phyloP scores from a whole-genome alignment of 345 rosid species.

The Kernera saxatilis region DNA sequence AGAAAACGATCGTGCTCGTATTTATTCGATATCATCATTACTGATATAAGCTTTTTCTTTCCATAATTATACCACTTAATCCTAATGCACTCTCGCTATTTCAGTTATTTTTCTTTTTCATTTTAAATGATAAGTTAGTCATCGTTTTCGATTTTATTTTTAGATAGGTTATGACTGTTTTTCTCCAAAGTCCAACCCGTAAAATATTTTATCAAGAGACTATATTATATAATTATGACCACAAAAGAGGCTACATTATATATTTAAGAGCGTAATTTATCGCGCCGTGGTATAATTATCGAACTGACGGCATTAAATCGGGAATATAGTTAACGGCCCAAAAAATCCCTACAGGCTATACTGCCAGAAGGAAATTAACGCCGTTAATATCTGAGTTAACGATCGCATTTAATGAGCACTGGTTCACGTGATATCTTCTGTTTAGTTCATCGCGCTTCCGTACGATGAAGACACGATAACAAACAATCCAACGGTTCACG shows the following conservation, averaged over 20 bases:
- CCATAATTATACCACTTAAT: constrained; percentile 19
- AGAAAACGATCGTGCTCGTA: constrained; percentile 13
- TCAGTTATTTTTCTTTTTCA: background rate
- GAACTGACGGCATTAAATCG: background rate
- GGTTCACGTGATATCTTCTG: constrained; percentile 27
- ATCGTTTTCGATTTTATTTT: background rate
- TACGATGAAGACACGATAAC: constrained; percentile 24
- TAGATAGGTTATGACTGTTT: background rate
- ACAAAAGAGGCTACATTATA: background rate
- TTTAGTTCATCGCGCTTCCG: constrained; percentile 15
- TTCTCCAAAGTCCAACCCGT: background rate
- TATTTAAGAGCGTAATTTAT: background rate
- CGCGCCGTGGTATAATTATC: background rate
- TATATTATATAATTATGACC: too few species aligned
- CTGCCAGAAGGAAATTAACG: background rate
- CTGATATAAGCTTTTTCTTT: constrained; percentile 9
- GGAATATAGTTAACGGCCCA: background rate
- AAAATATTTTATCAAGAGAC: background rate
- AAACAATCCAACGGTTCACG: constrained; percentile 26
- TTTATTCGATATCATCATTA: constrained; percentile 10
- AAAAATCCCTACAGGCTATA: background rate
- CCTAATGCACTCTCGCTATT: background rate
- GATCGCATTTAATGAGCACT: background rate
- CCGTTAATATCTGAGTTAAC: constrained; percentile 7
- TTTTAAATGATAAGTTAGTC: background rate